Evolutionary conservation across 2,329 filamentous ascomycete species (phyloP), one percentile per base, ranked within the genome.

Genomic region (Fusarium sarcochroum): DNA sequence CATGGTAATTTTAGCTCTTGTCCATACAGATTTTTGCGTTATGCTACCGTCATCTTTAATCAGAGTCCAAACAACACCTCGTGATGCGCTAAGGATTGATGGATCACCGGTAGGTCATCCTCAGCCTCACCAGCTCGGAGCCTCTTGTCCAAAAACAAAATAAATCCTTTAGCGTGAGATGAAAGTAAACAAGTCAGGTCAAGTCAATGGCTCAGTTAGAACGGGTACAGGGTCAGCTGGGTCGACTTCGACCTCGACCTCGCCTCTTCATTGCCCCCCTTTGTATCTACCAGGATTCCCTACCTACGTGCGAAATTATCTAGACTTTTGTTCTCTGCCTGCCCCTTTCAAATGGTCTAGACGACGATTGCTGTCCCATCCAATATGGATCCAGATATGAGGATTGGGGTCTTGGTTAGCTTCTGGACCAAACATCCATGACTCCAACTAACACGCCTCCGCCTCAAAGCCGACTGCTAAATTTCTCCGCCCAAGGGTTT

Each of bases 241-340:
- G 42, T 64, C 45, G 52, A 49, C 54, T n/a, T 50, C n/a, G 55
- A 58, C 62, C 40, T 47, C 15, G 20, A 53, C 58, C 47, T 57
- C 45, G 69, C 60, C 63, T 72, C 62, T 63, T 56, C 54, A 62
- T 52, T 42, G 56, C 66, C 63, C 56, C 56, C 50, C 60, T 58
- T 58, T 56, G 54, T 38, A 41, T 52, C 34, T 58, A 27, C 60
- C 45, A 59, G 58, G 68, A 38, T 42, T 50, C 37, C 46, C 38
- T 58, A 30, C 27, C 27, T 30, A 30, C 27, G 27, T 58, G 34
- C 64, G 50, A 30, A 35, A 45, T 45, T 45, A 44, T 58, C 35
- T 23, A 30, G 13, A 25, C 35, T 32, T n/a, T 27, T 32, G 32
- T 48, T 46, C 51, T 58, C 47, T 52, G 30, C 32, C 46, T 30